Conservation (phyloP, 345 rosid species). For the sweet orange (Citrus sinensis) region DVS_A1.0 CM039167.1:11072501-11073000, state of each 20-base stretch:
- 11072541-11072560: constrained; percentile 16
- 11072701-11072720: not conserved
- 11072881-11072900: not conserved
- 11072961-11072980: too few relatives aligned
- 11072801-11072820: not conserved
- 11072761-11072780: too few relatives aligned
- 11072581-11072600: constrained; percentile 21
- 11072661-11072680: not conserved
- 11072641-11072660: constrained; percentile 6
- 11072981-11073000: too few relatives aligned
- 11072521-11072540: not conserved
- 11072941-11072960: too few relatives aligned
- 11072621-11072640: too few relatives aligned
- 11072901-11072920: not conserved
- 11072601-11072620: constrained; percentile 24
- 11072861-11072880: not conserved
- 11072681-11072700: constrained; percentile 31
- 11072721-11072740: not conserved
- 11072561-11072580: not conserved
- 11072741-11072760: too few relatives aligned
- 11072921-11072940: too few relatives aligned
- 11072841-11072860: not conserved
- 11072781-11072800: constrained; percentile 4
- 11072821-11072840: not conserved
- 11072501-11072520: constrained; percentile 4